Conservation (phyloP, 805 yeast genomes). For the Zygosaccharomyces rouxii region DNA sequence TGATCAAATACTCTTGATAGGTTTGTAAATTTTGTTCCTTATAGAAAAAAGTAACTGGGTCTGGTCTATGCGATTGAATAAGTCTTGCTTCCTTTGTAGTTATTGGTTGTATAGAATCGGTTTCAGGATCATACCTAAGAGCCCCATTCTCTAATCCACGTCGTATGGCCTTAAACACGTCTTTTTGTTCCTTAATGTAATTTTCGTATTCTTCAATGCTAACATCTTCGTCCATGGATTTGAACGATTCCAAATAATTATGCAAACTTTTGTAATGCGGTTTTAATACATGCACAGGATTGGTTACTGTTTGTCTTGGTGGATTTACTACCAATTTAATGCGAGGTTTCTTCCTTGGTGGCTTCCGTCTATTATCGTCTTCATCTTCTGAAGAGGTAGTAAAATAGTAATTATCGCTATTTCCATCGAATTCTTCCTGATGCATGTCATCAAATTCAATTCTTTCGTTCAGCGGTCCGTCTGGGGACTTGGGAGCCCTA, state of each 20-base stretch:
- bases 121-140: conserved; percentile 42
- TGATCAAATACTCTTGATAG: conserved; percentile 66
- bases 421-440: conserved; percentile 7
- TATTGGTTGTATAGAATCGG: conserved; percentile 39
- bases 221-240: conserved; percentile 58
- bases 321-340: conserved; percentile 35
- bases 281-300: conserved; percentile 52
- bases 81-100: conserved; percentile 40
- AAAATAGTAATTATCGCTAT: conserved; percentile 25
- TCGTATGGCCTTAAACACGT: conserved; percentile 41
- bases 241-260: conserved; percentile 51
- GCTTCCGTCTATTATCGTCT: conserved; percentile 16
- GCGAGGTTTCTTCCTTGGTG: conserved; percentile 23
- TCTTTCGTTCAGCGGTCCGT: not conserved
- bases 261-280: conserved; percentile 43
- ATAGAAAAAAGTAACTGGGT: conserved; percentile 41
- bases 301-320: conserved; percentile 49
- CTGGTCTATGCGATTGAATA: conserved; percentile 40
- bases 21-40: conserved; percentile 42
- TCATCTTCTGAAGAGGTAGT: conserved; percentile 34
- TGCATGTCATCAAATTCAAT: conserved; percentile 1
- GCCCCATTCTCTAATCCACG: conserved; percentile 45
- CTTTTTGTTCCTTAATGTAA: conserved; percentile 51
- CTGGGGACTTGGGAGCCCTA: not conserved
- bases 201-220: conserved; percentile 54